A percentile compares a stretch with the other conserved stretches of the same genome.
phyloP scores from a whole-genome alignment of 169 alveolate species.

The Amoebophrya sp. region DNA sequence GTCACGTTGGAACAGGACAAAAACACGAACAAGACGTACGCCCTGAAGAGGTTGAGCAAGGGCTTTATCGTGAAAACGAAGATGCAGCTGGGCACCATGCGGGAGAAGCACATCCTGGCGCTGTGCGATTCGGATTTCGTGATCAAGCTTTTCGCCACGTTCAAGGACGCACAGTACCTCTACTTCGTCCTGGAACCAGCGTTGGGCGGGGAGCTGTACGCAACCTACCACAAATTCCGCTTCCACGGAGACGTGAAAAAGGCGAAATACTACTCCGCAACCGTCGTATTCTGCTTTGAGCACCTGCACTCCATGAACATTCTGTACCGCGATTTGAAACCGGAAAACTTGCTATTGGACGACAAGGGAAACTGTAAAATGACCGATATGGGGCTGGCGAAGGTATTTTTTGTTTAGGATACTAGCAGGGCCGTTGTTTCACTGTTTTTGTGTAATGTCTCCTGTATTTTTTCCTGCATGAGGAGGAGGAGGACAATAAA shows the following conservation, averaged over 20 bases:
- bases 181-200: constrained; percentile 60
- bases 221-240: constrained; percentile 53
- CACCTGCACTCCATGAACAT: constrained; percentile 85
- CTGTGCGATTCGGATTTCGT: background rate
- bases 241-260: background rate
- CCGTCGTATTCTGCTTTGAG: constrained; percentile 79
- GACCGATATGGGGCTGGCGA: constrained; percentile 99
- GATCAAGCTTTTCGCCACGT: constrained; percentile 32
- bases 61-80: background rate
- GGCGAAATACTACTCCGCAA: background rate
- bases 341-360: constrained; percentile 92
- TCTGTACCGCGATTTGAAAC: constrained; percentile 86
- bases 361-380: constrained; percentile 91
- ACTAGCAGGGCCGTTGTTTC: too few species aligned
- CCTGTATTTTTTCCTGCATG: too few species aligned
- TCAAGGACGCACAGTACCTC: constrained; percentile 52
- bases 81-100: background rate
- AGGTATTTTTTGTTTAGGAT: constrained; percentile 60
- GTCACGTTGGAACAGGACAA: background rate
- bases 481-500: too few species aligned
- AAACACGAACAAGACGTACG: background rate
- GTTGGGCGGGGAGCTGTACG: constrained; percentile 65
- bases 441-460: background rate
- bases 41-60: background rate
- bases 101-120: background rate